Conservation (phyloP, 2,329 filamentous ascomycete genomes). For the Hysterium pulicare region DNA sequence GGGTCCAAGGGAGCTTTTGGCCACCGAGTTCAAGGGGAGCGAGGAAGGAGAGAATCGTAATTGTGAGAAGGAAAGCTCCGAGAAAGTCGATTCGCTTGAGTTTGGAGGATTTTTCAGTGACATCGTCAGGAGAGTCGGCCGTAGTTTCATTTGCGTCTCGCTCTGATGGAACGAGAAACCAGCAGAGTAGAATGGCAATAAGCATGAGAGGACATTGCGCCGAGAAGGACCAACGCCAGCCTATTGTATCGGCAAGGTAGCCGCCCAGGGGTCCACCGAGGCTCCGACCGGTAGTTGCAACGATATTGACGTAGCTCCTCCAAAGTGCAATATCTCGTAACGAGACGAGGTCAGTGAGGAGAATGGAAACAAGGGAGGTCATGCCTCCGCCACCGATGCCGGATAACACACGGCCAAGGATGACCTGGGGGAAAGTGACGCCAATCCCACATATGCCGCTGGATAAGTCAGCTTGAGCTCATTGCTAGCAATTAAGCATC, state of each 20-base stretch:
- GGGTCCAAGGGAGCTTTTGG: constrained; percentile 38
- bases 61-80: constrained; percentile 49
- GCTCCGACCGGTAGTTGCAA: constrained; percentile 48
- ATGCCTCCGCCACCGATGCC: constrained; percentile 68
- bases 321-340: constrained; percentile 47
- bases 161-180: constrained; percentile 8
- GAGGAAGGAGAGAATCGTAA: constrained; percentile 44
- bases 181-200: constrained; percentile 20
- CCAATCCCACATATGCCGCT: constrained; percentile 13
- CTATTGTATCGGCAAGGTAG: constrained; percentile 58
- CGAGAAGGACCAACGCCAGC: constrained; percentile 58
- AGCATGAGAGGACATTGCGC: constrained; percentile 21
- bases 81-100: constrained; percentile 55
- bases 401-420: constrained; percentile 54
- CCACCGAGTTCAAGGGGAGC: constrained; percentile 51
- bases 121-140: no score
- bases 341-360: constrained; percentile 54
- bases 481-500: no score
- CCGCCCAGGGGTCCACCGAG: constrained; percentile 58
- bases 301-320: constrained; percentile 52
- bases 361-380: constrained; percentile 63
- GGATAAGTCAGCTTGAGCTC: no score
- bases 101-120: constrained; percentile 6
- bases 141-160: constrained; percentile 12
- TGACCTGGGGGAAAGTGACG: constrained; percentile 13